Base-by-base conservation (phyloP, 2,329 filamentous ascomycete genomes). In the Fusarium albosuccineum region DNA sequence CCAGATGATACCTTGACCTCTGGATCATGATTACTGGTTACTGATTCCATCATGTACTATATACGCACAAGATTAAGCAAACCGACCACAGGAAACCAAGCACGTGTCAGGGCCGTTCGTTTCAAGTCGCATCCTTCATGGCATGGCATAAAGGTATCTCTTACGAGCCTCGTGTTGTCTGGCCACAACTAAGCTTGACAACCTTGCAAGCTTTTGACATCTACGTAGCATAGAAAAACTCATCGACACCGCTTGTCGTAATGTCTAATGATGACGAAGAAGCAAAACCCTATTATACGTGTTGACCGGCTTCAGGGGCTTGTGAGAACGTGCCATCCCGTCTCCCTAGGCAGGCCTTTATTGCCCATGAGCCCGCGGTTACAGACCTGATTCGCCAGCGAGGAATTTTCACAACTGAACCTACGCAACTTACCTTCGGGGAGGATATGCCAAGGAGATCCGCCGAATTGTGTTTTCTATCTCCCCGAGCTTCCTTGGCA, bases 351-450 rank as follows among this genome's bases (percentile, higher is more conserved):
- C 27, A 46, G 22, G 16, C 41, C 48, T n/a, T 51, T 36, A 37
- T 34, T 10, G 40, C 63, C 71, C 71, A 71, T 73, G 71, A 70
- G 71, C 55, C 27, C 39, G 40, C 57, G 56, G 46, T 54, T 14
- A 8, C 41, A 11, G 16, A 52, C 49, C 58, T 70, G 71, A 73
- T 73, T 73, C 66, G 71, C 45, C 49, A 58, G 44, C 40, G 51
- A 36, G 33, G 40, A 59, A 45, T 62, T 22, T 29, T 29, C 34
- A 17, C 30, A 54, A 67, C 34, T 41, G 42, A 57, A 60, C 33
- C 40, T 60, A 39, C 40, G 9, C 16, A 30, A 14, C 39, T 17
- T 41, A 17, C 39, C 17, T 11, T 11, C 8, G 6, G 30, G 14
- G 13, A 33, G 9, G 16, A 22, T 30, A 52, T 41, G 36, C 37